These are phyloP conservation scores for Nemania serpens DNA, from an alignment of 2,329 filamentous ascomycete genomes.

Conservation along the genomic window DNA sequence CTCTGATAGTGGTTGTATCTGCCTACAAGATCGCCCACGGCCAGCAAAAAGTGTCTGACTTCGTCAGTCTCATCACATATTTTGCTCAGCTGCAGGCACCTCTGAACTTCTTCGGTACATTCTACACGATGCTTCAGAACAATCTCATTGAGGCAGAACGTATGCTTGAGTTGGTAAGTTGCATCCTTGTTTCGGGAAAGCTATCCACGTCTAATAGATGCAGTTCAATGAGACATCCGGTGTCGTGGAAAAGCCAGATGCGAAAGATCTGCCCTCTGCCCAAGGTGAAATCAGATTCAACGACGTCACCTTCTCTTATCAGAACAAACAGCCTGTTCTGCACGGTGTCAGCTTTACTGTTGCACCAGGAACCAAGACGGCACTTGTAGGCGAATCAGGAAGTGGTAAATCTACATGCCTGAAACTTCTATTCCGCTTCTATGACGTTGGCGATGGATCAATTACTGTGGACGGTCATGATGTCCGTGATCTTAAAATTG, in stretches of 20 bases:
- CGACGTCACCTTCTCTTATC: conserved; percentile 51
- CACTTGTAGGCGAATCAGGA: conserved; percentile 52
- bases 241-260: conserved; percentile 49
- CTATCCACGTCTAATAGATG: conserved; percentile 4
- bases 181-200: not conserved
- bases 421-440: conserved; percentile 63
- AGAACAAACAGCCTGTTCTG: conserved; percentile 46
- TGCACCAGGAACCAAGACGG: conserved; percentile 50
- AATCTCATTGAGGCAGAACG: conserved; percentile 53
- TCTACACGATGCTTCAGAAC: conserved; percentile 53
- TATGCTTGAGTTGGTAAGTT: conserved; percentile 48
- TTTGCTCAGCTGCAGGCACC: conserved; percentile 50
- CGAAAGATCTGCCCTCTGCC: conserved; percentile 39
- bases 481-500: conserved; percentile 50
- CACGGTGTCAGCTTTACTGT: conserved; percentile 49
- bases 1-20: conserved; percentile 64
- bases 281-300: conserved; percentile 49
- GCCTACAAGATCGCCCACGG: conserved; percentile 65
- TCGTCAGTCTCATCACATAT: conserved; percentile 51
- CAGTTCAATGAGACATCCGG: conserved; percentile 51
- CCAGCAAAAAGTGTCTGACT: conserved; percentile 58
- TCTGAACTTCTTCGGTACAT: conserved; percentile 63
- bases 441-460: conserved; percentile 58
- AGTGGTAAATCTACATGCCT: conserved; percentile 62
- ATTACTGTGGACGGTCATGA: conserved; percentile 63